Evolutionary conservation across 495 filamentous ascomycete species (phyloP), one percentile per base, ranked within the genome.

Genomic region (Cercophora samala): DNA sequence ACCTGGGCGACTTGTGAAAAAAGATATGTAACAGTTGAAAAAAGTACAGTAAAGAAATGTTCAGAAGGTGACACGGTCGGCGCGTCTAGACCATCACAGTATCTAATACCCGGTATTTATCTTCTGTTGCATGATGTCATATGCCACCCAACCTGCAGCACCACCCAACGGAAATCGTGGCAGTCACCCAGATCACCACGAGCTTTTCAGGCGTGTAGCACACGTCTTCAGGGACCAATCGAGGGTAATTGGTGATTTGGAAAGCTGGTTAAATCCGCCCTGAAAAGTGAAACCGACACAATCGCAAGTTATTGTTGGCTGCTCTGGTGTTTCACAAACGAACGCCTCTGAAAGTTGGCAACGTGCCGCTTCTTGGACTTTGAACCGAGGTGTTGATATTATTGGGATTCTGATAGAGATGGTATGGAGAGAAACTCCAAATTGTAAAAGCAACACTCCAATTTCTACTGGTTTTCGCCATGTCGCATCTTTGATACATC

Each of bases 91-190:
- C 8, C 58, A n/a, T 59, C 62, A 37, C 24, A 51, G 32, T 22
- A 25, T 22, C 13, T 25, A 25, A 19, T 25, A 60, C 37, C 64
- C 56, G 63, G 56, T 55, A 58, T 68, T 60, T 56, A 65, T 69
- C 64, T 37, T 46, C 52, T 22, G 26, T 22, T 21, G 25, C 51
- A 72, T 72, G 70, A 72, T 72, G 70, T 72, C 70, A 72, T 72
- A 54, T 53, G 62, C 42, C 67, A 23, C 53, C 37, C 37, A 46
- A 58, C 64, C 51, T 61, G 53, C 56, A 61, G 52, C 64, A 46
- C 37, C 37, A 46, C 37, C 37, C 37, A 46, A 46, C 37, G 37
- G 37, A 46, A 46, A 46, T 46, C 37, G 37, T 46, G 37, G 37
- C 37, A 46, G 37, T 46, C 37, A 46, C 37, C 37, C 37, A 46